Evolutionary conservation across 1,284 basidiomycete species (phyloP).

Genomic region (Microbotryum violaceum): DNA sequence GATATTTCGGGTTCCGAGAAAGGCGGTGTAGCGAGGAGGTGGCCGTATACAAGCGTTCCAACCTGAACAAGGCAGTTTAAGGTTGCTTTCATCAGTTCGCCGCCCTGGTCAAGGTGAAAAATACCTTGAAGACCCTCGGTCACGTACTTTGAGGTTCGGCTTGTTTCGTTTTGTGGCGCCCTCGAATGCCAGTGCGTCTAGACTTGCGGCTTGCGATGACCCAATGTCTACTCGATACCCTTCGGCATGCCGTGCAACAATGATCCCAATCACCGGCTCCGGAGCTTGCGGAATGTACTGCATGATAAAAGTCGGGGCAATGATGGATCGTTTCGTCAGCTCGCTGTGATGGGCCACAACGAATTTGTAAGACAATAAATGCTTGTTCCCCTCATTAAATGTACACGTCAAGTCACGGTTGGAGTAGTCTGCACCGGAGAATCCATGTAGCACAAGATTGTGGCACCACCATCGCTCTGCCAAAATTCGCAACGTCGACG

Average conservation of each 20-base stretch:
- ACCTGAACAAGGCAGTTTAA: constrained; percentile 48
- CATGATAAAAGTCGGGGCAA: not conserved
- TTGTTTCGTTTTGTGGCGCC: constrained; percentile 74
- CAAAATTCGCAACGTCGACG: not conserved
- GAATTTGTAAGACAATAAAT: not conserved
- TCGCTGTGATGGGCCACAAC: not conserved
- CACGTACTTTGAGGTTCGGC: constrained; percentile 66
- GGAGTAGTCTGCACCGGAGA: not conserved
- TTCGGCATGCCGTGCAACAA: constrained; percentile 63
- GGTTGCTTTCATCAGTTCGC: no score
- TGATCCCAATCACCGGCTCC: constrained; percentile 67
- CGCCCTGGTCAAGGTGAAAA: not conserved
- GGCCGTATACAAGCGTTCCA: constrained; percentile 68
- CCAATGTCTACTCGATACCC: constrained; percentile 77
- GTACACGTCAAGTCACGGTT: no score
- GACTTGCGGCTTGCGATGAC: constrained; percentile 60
- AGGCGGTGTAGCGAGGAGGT: constrained; percentile 73
- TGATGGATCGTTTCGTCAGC: no score
- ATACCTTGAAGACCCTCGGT: not conserved
- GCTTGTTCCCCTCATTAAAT: no score
- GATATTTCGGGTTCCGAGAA: constrained; percentile 85
- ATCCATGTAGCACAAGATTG: no score
- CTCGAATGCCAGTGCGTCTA: constrained; percentile 76
- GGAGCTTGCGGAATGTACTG: constrained; percentile 77
- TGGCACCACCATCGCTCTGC: not conserved